phyloP scores from a whole-genome alignment of 768 basidiomycete genomes.

The Suillus ampliporus region DNA sequence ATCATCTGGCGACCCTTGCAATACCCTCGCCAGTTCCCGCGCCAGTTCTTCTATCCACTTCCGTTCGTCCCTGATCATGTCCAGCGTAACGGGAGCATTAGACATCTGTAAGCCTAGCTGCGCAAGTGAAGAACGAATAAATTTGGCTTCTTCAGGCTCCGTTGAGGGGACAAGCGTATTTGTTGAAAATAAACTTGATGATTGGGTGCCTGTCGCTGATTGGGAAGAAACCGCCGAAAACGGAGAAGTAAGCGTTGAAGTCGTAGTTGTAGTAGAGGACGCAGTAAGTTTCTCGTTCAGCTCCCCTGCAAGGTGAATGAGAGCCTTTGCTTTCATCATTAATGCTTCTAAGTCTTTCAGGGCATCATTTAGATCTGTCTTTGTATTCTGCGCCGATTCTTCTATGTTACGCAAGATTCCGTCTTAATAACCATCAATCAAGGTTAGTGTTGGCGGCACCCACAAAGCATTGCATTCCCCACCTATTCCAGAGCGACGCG shows the following conservation, averaged over 20 bases:
- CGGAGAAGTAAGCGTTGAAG: slow-evolving; percentile 11
- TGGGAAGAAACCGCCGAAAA: slow-evolving; percentile 14
- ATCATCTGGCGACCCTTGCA: slow-evolving; percentile 52
- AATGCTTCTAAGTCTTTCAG: slow-evolving; percentile 88
- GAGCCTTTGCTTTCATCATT: slow-evolving; percentile 90
- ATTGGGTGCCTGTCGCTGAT: slow-evolving; percentile 24
- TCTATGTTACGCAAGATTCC: slow-evolving; percentile 84
- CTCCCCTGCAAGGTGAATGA: slow-evolving; percentile 89
- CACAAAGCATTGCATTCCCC: neutral
- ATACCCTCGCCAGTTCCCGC: slow-evolving; percentile 75
- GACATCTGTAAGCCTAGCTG: slow-evolving; percentile 84
- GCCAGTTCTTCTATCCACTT: slow-evolving; percentile 83
- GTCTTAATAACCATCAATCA: slow-evolving; percentile 43
- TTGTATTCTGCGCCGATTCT: slow-evolving; percentile 63
- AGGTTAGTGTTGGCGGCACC: neutral
- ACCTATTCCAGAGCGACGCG: slow-evolving; percentile 38
- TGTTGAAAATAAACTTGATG: slow-evolving; percentile 28
- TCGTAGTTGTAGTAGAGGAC: slow-evolving; percentile 28
- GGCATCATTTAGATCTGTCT: slow-evolving; percentile 73
- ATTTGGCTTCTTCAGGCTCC: slow-evolving; percentile 83
- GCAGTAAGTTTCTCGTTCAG: slow-evolving; percentile 82
- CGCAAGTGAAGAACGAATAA: slow-evolving; percentile 88
- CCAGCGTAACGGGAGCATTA: slow-evolving; percentile 82
- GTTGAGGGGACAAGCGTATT: slow-evolving; percentile 44
- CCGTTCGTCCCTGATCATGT: slow-evolving; percentile 85